Percentiles rank a stretch among this genome's conserved stretches.
Evolutionary conservation across 2,329 filamentous ascomycete species (phyloP).

Genomic region (Karstenula rhodostoma): DNA sequence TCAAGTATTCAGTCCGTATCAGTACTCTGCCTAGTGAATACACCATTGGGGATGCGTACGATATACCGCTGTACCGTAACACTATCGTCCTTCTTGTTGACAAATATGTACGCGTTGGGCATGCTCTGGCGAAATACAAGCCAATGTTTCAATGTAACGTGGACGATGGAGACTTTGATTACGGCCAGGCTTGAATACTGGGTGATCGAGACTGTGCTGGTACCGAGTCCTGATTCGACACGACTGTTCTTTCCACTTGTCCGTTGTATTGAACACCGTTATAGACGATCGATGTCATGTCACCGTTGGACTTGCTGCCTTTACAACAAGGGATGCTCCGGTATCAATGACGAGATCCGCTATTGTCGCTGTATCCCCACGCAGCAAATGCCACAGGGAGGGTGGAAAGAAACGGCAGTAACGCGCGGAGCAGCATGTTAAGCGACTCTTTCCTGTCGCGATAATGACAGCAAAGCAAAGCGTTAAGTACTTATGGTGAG

Average conservation of each 20-base stretch:
- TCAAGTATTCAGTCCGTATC: slow-evolving; percentile 45
- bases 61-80: slow-evolving; percentile 53
- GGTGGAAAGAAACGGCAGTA: slow-evolving; percentile 28
- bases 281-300: slow-evolving; percentile 69
- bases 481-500: neutral
- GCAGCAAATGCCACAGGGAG: slow-evolving; percentile 44
- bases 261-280: slow-evolving; percentile 62
- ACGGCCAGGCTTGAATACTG: slow-evolving; percentile 40
- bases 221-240: slow-evolving; percentile 64
- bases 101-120: slow-evolving; percentile 60
- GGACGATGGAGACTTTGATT: slow-evolving; percentile 66
- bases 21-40: slow-evolving; percentile 41
- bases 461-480: neutral
- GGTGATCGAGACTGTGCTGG: slow-evolving; percentile 60
- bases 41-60: slow-evolving; percentile 30
- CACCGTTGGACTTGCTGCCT: slow-evolving; percentile 61
- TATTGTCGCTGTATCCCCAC: slow-evolving; percentile 52
- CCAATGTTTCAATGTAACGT: slow-evolving; percentile 66
- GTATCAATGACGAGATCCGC: slow-evolving; percentile 51
- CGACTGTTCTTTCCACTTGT: slow-evolving; percentile 57
- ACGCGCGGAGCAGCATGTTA: neutral
- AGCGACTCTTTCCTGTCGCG: neutral
- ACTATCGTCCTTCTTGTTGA: slow-evolving; percentile 52
- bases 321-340: slow-evolving; percentile 36
- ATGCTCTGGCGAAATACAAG: slow-evolving; percentile 67